These are phyloP conservation scores for Clavispora phyllophila DNA, from an alignment of 805 yeast genomes.

Conservation along the genomic window DNA sequence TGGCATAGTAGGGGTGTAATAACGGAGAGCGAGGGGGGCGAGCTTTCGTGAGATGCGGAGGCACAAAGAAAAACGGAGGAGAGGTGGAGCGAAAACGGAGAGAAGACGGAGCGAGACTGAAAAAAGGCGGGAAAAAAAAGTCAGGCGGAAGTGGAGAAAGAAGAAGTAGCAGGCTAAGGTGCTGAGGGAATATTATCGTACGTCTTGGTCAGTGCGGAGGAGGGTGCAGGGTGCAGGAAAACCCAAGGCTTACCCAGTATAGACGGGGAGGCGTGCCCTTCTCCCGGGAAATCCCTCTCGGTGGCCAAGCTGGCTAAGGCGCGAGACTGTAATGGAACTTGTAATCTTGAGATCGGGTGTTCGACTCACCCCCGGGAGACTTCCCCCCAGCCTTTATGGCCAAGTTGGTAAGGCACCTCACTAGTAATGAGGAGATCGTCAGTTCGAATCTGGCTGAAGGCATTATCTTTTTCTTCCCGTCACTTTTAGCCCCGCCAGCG, in stretches of 20 bases:
- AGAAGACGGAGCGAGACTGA: no score
- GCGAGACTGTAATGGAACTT: constrained; percentile 42
- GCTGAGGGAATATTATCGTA: no score
- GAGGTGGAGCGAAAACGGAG: no score
- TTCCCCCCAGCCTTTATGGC: constrained; percentile 15
- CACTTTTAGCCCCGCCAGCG: no score
- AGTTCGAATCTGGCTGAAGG: constrained; percentile 30
- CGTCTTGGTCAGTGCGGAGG: no score
- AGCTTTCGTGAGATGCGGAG: no score
- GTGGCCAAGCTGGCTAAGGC: constrained; percentile 49
- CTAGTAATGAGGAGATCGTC: constrained; percentile 26
- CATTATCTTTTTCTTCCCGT: constrained; percentile 11
- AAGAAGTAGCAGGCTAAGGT: no score
- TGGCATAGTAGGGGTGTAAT: not conserved
- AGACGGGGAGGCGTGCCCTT: no score
- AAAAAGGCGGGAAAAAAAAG: no score
- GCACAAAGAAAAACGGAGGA: no score
- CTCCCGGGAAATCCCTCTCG: constrained; percentile 26
- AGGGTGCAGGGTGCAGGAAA: not conserved
- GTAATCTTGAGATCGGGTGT: constrained; percentile 47
- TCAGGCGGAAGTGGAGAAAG: no score
- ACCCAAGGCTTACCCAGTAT: no score
- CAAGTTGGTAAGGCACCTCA: constrained; percentile 10
- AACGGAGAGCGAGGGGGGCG: not conserved
- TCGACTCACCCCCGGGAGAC: constrained; percentile 48